Base-by-base conservation (phyloP, 805 yeast genomes). In the Lipomyces orientalis region DNA sequence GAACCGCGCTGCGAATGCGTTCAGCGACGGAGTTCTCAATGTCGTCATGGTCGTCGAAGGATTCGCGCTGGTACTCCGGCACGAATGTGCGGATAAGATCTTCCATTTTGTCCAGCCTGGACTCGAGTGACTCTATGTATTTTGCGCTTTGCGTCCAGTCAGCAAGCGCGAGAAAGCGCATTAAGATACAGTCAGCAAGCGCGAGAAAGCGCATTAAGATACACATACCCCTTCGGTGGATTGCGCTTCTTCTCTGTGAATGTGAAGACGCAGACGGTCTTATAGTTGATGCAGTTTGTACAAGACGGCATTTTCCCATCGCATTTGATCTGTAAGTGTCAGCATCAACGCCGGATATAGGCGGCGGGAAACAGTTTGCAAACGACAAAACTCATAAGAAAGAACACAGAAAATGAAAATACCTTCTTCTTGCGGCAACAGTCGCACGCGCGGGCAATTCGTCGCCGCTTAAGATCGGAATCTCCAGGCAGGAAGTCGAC, bases 391-490 rank as follows among this genome's bases (percentile, higher is more conserved):
- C 29, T 25, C 19, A 37, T 19, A n/a, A 54, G 7, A 54, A 54
- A 19, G 22, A 19, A 54, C n/a, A 31, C 35, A 19, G 5, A 7
- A 29, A 25, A 25, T 7, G 10, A 46, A 33, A 22, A 16, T 31
- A 58, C 72, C 66, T 81, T 81, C 68, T 81, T 76, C 57, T 77
- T 79, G n/a, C 83, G 79, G 62, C 87, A 84, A 49, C 76, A 79
- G 70, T 84, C 86, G 73, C 86, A 84, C 4, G 86, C 86, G 61
- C 81, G 79, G 54, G 80, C 74, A 29, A 79, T 81, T 54, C 86
- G 74, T 49, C 81, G 76, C 51, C 83, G 70, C 51, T 73, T 73
- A 22, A 56, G 35, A 19, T 62, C 64, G 49, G 49, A 43, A 19
- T 43, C 49, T 4, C 49, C 49, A n/a, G 22, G 49, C 22, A 43